A percentile compares a stretch with the other conserved stretches of the same genome.
These are phyloP conservation scores for Cadophora luteo-olivacea DNA, from an alignment of 2,329 filamentous ascomycete species.

Conservation along the genomic window DNA sequence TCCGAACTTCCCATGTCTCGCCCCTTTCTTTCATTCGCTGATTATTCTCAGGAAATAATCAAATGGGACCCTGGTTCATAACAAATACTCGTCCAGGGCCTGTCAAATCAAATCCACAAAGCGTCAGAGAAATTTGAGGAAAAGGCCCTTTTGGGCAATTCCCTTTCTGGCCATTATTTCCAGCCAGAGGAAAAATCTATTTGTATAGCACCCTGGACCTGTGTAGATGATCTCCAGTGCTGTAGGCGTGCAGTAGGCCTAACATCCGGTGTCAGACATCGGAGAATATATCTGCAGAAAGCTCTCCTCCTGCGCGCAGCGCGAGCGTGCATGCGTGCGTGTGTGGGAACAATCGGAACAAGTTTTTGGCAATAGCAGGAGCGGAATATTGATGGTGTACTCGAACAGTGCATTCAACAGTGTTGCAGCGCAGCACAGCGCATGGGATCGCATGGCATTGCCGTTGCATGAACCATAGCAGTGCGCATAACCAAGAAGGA, in stretches of 20 bases:
- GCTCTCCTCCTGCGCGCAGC: neutral
- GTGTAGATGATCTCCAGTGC: slow-evolving; percentile 7
- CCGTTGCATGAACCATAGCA: slow-evolving; percentile 11
- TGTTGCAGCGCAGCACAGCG: neutral
- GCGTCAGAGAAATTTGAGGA: neutral
- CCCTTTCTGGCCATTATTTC: neutral
- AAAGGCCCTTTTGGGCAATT: neutral
- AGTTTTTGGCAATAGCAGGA: slow-evolving; percentile 7
- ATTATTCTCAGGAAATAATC: slow-evolving; percentile 7
- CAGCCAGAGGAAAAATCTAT: neutral
- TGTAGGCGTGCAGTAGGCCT: slow-evolving; percentile 8
- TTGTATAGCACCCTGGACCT: neutral
- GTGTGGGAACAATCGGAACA: neutral
- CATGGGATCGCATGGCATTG: slow-evolving; percentile 3
- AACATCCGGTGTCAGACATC: slow-evolving; percentile 15
- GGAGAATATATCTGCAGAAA: slow-evolving; percentile 17
- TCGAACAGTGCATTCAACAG: neutral
- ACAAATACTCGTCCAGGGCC: neutral
- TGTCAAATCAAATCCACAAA: neutral
- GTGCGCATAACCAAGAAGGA: slow-evolving; percentile 6
- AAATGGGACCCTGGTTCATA: neutral
- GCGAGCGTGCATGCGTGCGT: slow-evolving; percentile 3
- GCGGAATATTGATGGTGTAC: slow-evolving; percentile 8
- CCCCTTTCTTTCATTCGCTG: slow-evolving; percentile 2
- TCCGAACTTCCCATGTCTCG: slow-evolving; percentile 3